phyloP scores from a whole-genome alignment of 768 basidiomycete genomes.

The Boletus rufocinnamomeus region DNA sequence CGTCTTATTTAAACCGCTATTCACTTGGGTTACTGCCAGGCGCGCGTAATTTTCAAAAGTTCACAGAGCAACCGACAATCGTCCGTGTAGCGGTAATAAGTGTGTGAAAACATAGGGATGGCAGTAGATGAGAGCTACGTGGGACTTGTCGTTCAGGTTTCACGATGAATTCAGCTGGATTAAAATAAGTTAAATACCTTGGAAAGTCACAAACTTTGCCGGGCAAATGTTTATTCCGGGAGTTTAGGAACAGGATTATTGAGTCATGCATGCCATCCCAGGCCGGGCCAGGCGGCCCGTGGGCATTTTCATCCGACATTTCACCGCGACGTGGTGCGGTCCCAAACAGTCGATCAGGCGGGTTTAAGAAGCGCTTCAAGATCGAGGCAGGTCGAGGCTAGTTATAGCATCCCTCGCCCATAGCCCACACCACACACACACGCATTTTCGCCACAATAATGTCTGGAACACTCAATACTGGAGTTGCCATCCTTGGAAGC shows the following conservation, averaged over 20 bases:
- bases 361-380: not conserved
- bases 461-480: constrained; percentile 41
- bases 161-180: not conserved
- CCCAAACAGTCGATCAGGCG: not conserved
- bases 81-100: not conserved
- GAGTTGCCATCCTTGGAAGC: constrained; percentile 78
- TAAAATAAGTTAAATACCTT: not conserved
- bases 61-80: not conserved
- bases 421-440: not conserved
- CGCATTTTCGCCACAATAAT: constrained; percentile 27
- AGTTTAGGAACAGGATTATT: not conserved
- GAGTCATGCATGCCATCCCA: not conserved
- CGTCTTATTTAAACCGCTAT: too few species aligned
- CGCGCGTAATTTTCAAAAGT: too few species aligned
- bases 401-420: not conserved
- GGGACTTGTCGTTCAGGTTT: not conserved
- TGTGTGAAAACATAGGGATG: too few species aligned
- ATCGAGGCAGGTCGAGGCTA: not conserved
- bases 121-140: not conserved
- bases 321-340: not conserved
- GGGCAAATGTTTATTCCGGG: not conserved
- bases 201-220: not conserved
- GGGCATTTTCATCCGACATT: not conserved
- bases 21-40: too few species aligned
- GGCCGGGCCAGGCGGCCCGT: too few species aligned